Evolutionary conservation across 1,284 basidiomycete species (phyloP), one percentile per base, ranked within the genome.

Genomic region (Ustilago tritici): DNA sequence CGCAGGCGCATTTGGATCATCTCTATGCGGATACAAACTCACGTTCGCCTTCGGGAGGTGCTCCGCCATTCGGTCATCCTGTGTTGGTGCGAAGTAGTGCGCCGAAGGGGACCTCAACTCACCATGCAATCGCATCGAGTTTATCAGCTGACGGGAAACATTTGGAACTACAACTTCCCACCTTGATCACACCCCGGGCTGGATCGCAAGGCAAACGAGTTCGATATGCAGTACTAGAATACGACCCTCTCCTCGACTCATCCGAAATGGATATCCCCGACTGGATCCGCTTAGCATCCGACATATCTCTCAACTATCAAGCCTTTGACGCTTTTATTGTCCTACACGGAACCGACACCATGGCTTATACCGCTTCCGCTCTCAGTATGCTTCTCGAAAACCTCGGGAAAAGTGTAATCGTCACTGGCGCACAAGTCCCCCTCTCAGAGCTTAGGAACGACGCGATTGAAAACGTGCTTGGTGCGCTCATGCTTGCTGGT

Each of bases 401-500:
- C 80, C 89, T 96, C 8, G 94, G 94, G 58, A 95, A 95, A 88
- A 93, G 92, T 1, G 87, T 88, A 91, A 93, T 96, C 70, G 85
- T 96, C 32, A 95, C 95, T 0, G 95, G 95, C 2, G 94, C 95
- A 1, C 95, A 97, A 87, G 95, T 97, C 60, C 94, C 95, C 6
- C 88, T 96, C 0, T 94, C 93, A 5, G 92, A 94, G 85, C 88
- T 95, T 40, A 89, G 94, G 12, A 96, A 95, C 80, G 94, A 97
- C 86, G 94, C 82, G 28, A 80, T 84, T 53, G 82, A 84, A 54
- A 84, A 84, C 57, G 70, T 84, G 4, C 90, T 97, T 80, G 94
- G 94, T 4, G 93, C 94, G 6, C 87, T 97, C 40, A 92, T 92
- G 19, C 91, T 96, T 57, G 94, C 95, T 15, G 94, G 95, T 1